These are phyloP conservation scores for Allomyces macrogynus DNA, from an alignment of 192 early-diverging fungal genomes.

Conservation along the genomic window DNA sequence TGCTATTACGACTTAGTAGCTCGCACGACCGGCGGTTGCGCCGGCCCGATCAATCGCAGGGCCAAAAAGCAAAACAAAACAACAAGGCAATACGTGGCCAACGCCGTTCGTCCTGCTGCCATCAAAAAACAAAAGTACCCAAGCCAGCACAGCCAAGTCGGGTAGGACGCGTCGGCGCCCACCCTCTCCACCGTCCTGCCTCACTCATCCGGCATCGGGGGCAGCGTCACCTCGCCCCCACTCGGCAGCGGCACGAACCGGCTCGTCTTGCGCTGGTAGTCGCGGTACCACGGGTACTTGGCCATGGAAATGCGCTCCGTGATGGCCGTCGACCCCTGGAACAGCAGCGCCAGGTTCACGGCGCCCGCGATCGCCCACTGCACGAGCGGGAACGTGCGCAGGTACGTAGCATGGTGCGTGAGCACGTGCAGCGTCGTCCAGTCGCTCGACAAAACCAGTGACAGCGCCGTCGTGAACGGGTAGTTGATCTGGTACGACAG, in stretches of 20 bases:
- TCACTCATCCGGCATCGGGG: not conserved
- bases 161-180: too few relatives aligned
- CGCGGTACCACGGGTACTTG: constrained; percentile 63
- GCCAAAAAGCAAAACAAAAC: too few relatives aligned
- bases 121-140: too few relatives aligned
- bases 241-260: constrained; percentile 24
- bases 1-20: too few relatives aligned
- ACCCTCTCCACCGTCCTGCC: too few relatives aligned
- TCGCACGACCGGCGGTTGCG: too few relatives aligned
- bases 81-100: too few relatives aligned
- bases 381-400: constrained; percentile 3
- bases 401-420: not conserved
- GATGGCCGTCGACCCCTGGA: constrained; percentile 37
- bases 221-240: not conserved
- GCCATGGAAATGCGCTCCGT: constrained; percentile 37
- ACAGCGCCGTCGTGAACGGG: constrained; percentile 20
- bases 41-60: too few relatives aligned
- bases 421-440: constrained; percentile 15
- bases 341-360: constrained; percentile 35
- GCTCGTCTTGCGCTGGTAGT: constrained; percentile 37
- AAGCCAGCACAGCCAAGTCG: too few relatives aligned
- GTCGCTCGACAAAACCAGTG: constrained; percentile 45
- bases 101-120: too few relatives aligned
- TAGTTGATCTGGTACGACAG: constrained; percentile 15
- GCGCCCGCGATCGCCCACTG: constrained; percentile 23